A percentile compares a stretch with the other conserved stretches of the same genome.
Conservation (phyloP, 2,329 filamentous ascomycete genomes). For the Penicillium sp. region DNA sequence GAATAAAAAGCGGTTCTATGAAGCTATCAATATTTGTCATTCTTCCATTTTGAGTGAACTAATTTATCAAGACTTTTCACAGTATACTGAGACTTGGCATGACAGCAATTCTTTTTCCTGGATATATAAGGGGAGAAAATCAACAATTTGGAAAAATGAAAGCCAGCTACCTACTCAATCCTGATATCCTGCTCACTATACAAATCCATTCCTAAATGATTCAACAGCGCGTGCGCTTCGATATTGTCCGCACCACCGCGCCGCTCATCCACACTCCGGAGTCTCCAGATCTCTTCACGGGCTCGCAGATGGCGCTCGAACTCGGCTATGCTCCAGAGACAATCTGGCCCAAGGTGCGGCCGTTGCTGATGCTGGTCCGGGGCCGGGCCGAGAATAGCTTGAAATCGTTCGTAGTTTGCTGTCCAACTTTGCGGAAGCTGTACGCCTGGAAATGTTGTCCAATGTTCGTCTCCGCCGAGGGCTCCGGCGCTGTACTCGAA, state of each 20-base stretch:
- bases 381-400: not conserved
- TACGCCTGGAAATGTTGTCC: conserved; percentile 3
- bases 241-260: not conserved
- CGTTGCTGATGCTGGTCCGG: not conserved
- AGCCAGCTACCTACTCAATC: not conserved
- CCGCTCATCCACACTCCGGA: not conserved
- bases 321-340: not conserved
- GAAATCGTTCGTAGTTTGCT: not conserved
- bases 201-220: conserved; percentile 1
- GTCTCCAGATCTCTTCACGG: conserved; percentile 1
- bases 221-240: conserved; percentile 3
- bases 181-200: conserved; percentile 2
- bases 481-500: not conserved
- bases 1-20: too few species aligned
- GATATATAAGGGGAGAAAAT: not conserved
- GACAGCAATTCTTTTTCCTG: not conserved
- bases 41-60: too few species aligned
- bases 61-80: too few species aligned
- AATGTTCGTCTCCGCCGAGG: not conserved
- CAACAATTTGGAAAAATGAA: not conserved
- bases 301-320: not conserved
- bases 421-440: conserved; percentile 4
- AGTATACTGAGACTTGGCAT: not conserved
- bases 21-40: too few species aligned
- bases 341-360: not conserved